Base-by-base conservation (phyloP, 208 protist genomes). In the Trypanosoma cruzi region DNA sequence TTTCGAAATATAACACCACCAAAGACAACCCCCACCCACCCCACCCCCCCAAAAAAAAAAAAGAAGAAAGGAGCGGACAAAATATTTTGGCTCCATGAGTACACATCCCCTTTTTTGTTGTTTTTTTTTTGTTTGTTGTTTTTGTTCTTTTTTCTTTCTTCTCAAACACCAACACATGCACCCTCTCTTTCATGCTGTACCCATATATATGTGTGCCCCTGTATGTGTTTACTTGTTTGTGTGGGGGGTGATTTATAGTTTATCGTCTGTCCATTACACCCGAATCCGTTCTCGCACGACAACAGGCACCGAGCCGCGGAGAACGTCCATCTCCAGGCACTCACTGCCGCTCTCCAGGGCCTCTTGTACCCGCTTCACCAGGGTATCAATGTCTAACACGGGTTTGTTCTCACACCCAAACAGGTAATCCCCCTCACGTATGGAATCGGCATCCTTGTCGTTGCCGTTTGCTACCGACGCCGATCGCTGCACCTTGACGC, bases 361-460 rank as follows among this genome's bases (percentile, higher is more conserved):
- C 13, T 62, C 20, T 6, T 50, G 7, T 16, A 74, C 24, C 34
- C 16, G 20, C 14, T 22, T 16, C 22, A 34, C 32, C n/a, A 74
- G 52, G 14, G n/a, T 13, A 1, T 2, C 0, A 18, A 65, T 56
- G 29, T 28, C 28, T 18, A 18, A 16, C 26, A 74, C 1, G 16
- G 40, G 60, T 34, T 37, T 13, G 6, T 40, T 60, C n/a, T 68
- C 24, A 34, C 59, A 68, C 13, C 54, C 52, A 16, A 74, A 29
- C 1, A 74, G 4, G 67, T 68, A 28, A 62, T 74, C 68, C n/a
- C 60, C 50, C 16, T 20, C 34, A 22, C n/a, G 13, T 22, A 46
- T 32, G 11, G 3, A 20, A 4, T 22, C 44, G 4, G 44, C 44
- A 13, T 6, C 44, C 4, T 20, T 6, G 4, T 14, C 16, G 4